These are phyloP conservation scores for Penicillium italicum DNA, from an alignment of 2,329 filamentous ascomycete genomes.

Conservation along the genomic window DNA sequence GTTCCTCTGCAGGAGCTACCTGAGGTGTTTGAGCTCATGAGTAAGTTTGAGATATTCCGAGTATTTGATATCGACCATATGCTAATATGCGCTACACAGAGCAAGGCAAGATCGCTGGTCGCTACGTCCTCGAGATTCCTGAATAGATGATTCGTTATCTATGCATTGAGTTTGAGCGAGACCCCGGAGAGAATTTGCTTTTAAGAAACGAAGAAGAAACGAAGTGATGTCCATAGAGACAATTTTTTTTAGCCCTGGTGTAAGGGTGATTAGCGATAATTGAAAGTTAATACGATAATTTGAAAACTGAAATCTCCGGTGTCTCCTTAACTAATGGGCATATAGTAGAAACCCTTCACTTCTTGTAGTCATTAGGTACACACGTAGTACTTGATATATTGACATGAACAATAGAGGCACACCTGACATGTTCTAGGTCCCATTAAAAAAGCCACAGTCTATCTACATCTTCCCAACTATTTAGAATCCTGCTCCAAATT, in stretches of 20 bases:
- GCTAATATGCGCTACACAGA: constrained; percentile 27
- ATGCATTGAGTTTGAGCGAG: neutral
- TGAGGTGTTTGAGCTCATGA: constrained; percentile 74
- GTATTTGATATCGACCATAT: neutral
- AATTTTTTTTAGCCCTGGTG: neutral
- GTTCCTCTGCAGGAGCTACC: constrained; percentile 76
- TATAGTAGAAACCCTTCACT: neutral
- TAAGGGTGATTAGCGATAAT: neutral
- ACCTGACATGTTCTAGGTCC: neutral
- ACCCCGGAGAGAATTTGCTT: neutral
- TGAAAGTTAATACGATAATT: neutral
- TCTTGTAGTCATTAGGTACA: neutral
- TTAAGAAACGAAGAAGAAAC: neutral
- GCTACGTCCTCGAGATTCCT: constrained; percentile 46
- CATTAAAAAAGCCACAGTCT: neutral
- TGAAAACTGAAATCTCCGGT: neutral
- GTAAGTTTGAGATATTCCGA: constrained; percentile 23
- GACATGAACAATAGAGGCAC: neutral
- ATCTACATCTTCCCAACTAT: neutral
- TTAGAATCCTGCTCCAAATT: neutral
- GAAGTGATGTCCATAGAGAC: neutral
- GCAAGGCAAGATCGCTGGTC: constrained; percentile 42
- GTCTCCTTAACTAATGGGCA: neutral
- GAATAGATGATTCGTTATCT: constrained; percentile 21
- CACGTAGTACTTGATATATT: neutral